These are phyloP conservation scores for Sarcodon aspratus DNA, from an alignment of 768 basidiomycete genomes.

Conservation along the genomic window DNA sequence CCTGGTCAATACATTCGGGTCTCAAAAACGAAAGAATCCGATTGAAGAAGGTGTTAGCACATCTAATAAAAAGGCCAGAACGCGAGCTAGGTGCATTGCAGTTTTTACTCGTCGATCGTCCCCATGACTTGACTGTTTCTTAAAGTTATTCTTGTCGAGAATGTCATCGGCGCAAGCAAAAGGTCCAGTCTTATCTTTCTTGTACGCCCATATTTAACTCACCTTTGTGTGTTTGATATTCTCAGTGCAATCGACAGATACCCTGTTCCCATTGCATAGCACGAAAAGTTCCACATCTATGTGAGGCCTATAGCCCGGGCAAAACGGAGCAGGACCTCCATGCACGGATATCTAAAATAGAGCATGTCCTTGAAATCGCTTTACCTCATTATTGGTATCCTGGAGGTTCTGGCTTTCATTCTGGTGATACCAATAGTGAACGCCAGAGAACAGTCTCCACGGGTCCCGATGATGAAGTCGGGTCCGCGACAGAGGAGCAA, in stretches of 20 bases:
- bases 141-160: conserved; percentile 75
- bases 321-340: conserved; percentile 77
- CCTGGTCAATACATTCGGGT: conserved; percentile 11
- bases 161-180: conserved; percentile 83
- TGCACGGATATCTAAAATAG: conserved; percentile 61
- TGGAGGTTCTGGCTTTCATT: conserved; percentile 20
- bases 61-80: conserved; percentile 49
- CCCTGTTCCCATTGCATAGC: conserved; percentile 75
- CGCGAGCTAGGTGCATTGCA: conserved; percentile 56
- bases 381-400: conserved; percentile 61
- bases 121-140: neutral
- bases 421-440: conserved; percentile 9
- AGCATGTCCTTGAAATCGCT: conserved; percentile 73
- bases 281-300: conserved; percentile 79
- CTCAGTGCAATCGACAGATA: conserved; percentile 74
- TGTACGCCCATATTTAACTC: conserved; percentile 7
- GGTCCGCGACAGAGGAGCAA: conserved; percentile 67
- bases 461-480: conserved; percentile 49
- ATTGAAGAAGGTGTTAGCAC: conserved; percentile 32
- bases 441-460: conserved; percentile 39
- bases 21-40: conserved; percentile 52
- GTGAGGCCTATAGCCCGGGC: conserved; percentile 82
- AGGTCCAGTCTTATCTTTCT: conserved; percentile 30
- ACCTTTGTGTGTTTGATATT: neutral
- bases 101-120: neutral